These are phyloP conservation scores for Raphanus hybrid DNA, from an alignment of 441 rosid species.

Conservation along the genomic window DNA sequence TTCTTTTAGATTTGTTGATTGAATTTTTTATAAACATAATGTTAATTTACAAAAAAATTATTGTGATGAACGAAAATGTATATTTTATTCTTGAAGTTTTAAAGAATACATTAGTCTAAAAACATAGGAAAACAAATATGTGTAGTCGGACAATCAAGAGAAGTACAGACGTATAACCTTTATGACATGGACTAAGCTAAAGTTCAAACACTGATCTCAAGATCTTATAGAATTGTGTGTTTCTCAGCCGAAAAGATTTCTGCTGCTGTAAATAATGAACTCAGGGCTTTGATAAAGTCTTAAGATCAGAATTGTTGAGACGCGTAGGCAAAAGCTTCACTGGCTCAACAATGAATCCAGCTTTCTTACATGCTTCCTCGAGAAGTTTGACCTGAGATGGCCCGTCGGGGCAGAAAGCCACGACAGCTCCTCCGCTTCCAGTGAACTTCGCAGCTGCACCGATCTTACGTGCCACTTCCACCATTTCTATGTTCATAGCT, in stretches of 20 bases:
- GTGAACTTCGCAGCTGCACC: slow-evolving; percentile 88
- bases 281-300: slow-evolving; percentile 37
- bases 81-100: not conserved
- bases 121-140: too few relatives aligned
- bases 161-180: too few relatives aligned
- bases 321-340: slow-evolving; percentile 53
- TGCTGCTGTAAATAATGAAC: not conserved
- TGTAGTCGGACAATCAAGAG: too few relatives aligned
- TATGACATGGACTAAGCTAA: not conserved
- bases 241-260: not conserved
- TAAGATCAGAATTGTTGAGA: slow-evolving; percentile 48
- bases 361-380: slow-evolving; percentile 65
- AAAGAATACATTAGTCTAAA: not conserved
- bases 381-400: slow-evolving; percentile 60
- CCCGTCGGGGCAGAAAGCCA: slow-evolving; percentile 72
- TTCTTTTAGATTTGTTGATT: not conserved
- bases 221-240: not conserved
- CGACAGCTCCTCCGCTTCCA: slow-evolving; percentile 89
- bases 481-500: slow-evolving; percentile 77
- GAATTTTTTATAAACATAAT: not conserved
- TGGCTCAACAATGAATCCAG: slow-evolving; percentile 62
- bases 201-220: too few relatives aligned
- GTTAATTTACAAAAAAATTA: not conserved
- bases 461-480: slow-evolving; percentile 74
- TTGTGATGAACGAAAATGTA: not conserved